phyloP scores from a whole-genome alignment of 2,329 filamentous ascomycete genomes.

The Fusarium robinianum region DNA sequence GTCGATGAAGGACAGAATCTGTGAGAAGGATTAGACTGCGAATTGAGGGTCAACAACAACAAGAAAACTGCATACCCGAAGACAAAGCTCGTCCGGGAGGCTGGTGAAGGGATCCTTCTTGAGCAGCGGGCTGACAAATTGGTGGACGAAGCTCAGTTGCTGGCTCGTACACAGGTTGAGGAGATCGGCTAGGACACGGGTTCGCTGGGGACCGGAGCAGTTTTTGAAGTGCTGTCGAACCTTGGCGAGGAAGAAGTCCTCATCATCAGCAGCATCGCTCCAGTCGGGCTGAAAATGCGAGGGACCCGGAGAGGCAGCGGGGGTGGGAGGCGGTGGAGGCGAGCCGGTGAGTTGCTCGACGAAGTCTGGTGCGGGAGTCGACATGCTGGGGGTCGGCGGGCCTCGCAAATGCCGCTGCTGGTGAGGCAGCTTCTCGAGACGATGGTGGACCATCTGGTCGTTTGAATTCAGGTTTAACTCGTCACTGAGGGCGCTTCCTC shows the following conservation, averaged over 20 bases:
- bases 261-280: constrained; percentile 77
- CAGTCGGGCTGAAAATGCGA: constrained; percentile 69
- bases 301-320: constrained; percentile 67
- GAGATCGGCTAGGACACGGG: constrained; percentile 82
- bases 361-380: constrained; percentile 65
- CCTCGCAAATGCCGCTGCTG: constrained; percentile 53
- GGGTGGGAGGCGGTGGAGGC: constrained; percentile 67
- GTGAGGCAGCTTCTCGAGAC: constrained; percentile 56
- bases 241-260: constrained; percentile 81
- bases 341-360: constrained; percentile 64
- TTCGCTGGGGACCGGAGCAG: constrained; percentile 74
- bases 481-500: constrained; percentile 62
- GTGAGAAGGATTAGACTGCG: constrained; percentile 7
- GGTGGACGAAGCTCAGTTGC: constrained; percentile 92
- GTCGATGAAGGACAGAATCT: constrained; percentile 96
- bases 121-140: constrained; percentile 89
- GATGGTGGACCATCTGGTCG: constrained; percentile 49
- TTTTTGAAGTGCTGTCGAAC: constrained; percentile 80
- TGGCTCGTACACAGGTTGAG: constrained; percentile 94
- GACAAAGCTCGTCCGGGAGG: constrained; percentile 88
- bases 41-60: too few species aligned
- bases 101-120: constrained; percentile 96
- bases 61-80: too few species aligned
- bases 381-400: constrained; percentile 69
- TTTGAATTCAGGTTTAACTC: constrained; percentile 60